A percentile compares a stretch with the other conserved stretches of the same genome.
Conservation (phyloP, 352 stramenopile genomes). For the Phytophthora fragariae region DNA sequence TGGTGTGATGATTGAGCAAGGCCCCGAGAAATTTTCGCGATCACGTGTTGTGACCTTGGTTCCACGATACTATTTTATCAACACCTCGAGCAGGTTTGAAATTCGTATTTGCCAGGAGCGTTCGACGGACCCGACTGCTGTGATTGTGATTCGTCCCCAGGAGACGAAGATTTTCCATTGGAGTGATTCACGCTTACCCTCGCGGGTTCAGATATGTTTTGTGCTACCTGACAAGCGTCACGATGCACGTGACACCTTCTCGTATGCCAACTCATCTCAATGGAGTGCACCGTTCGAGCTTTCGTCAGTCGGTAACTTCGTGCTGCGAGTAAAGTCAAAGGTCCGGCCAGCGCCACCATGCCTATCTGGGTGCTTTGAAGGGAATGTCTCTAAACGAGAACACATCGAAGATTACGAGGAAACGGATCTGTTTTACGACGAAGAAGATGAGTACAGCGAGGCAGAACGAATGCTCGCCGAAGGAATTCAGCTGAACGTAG, state of each 20-base stretch:
- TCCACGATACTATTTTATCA: conserved; percentile 85
- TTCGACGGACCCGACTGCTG: conserved; percentile 39
- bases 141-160: conserved; percentile 56
- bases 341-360: conserved; percentile 50
- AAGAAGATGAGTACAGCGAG: conserved; percentile 47
- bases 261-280: conserved; percentile 56
- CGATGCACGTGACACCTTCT: conserved; percentile 26
- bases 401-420: conserved; percentile 44
- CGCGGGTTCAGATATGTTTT: conserved; percentile 80
- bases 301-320: conserved; percentile 82
- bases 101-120: conserved; percentile 77
- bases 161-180: conserved; percentile 85
- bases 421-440: conserved; percentile 40
- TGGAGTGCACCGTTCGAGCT: conserved; percentile 86
- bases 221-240: conserved; percentile 48
- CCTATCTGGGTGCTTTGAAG: conserved; percentile 58
- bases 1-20: conserved; percentile 88
- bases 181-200: conserved; percentile 68
- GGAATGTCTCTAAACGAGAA: conserved; percentile 17
- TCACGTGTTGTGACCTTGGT: conserved; percentile 85
- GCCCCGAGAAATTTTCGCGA: conserved; percentile 74
- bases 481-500: conserved; percentile 74
- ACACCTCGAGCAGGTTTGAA: conserved; percentile 69
- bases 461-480: conserved; percentile 45
- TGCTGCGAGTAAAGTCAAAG: conserved; percentile 74